Conservation (phyloP, 768 basidiomycete genomes). For the Pulveroboletus ravenelii region DNA sequence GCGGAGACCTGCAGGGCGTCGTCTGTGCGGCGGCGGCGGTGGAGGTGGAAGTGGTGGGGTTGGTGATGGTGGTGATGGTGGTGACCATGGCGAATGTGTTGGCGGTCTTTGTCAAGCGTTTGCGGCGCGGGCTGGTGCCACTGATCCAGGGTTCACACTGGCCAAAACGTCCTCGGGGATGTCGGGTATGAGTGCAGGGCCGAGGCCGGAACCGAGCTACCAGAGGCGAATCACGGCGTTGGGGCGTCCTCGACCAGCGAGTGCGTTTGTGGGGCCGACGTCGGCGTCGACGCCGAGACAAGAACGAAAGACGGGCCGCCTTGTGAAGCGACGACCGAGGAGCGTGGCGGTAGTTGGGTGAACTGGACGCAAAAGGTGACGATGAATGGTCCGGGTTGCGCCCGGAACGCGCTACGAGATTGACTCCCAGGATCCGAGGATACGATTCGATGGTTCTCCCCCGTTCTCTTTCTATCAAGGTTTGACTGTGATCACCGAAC, state of each 20-base stretch:
- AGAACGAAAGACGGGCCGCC: not conserved
- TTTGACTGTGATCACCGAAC: too few relatives aligned
- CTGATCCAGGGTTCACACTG: constrained; percentile 2
- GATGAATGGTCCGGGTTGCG: not conserved
- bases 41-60: not conserved
- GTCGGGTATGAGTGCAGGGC: not conserved
- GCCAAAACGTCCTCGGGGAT: not conserved
- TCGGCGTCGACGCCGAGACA: constrained; percentile 1
- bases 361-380: not conserved
- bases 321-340: constrained; percentile 9
- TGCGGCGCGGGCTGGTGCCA: constrained; percentile 13
- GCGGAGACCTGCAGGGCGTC: not conserved
- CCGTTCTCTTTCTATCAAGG: too few relatives aligned
- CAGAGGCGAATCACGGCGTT: not conserved
- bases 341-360: not conserved
- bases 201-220: not conserved
- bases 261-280: constrained; percentile 3
- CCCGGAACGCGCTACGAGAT: too few relatives aligned
- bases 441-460: not conserved
- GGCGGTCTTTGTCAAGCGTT: not conserved
- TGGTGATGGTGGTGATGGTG: not conserved
- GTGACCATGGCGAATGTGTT: too few relatives aligned
- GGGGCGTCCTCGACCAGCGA: not conserved
- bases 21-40: not conserved
- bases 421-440: too few relatives aligned